These are phyloP conservation scores for Diaporthe australafricana DNA, from an alignment of 2,329 filamentous ascomycete species.

Conservation along the genomic window DNA sequence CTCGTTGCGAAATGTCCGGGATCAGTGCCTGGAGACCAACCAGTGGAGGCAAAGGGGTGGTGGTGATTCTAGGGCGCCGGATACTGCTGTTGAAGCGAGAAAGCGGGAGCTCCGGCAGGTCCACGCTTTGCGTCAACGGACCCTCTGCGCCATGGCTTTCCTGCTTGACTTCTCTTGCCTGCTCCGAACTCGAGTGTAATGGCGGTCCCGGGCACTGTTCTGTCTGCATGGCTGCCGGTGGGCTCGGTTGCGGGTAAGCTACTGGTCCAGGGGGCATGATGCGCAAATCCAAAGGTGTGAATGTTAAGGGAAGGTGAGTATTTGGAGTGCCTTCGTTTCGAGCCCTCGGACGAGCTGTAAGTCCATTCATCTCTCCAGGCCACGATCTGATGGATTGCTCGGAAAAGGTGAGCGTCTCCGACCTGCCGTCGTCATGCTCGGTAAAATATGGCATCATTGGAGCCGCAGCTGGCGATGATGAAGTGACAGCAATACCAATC, in stretches of 20 bases:
- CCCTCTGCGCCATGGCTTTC: background rate
- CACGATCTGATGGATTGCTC: conserved; percentile 31
- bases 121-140: background rate
- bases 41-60: conserved; percentile 21
- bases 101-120: background rate
- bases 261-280: background rate
- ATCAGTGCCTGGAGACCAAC: conserved; percentile 22
- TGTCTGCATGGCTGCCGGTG: background rate
- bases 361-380: conserved; percentile 6
- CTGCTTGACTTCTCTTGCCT: background rate
- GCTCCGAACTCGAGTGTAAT: background rate
- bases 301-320: background rate
- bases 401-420: conserved; percentile 26
- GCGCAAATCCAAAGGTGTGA: conserved; percentile 12
- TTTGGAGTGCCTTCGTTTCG: background rate
- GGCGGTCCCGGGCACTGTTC: background rate
- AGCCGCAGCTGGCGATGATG: conserved; percentile 4
- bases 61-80: conserved; percentile 30
- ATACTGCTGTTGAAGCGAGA: conserved; percentile 12
- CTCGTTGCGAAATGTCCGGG: conserved; percentile 7
- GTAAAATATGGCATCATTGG: conserved; percentile 17
- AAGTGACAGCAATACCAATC: conserved; percentile 12
- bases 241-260: background rate
- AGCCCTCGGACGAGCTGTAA: conserved; percentile 29
- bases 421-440: conserved; percentile 32